phyloP scores from a whole-genome alignment of 73 alveolate genomes.

The Paramecium biaurelia region DNA sequence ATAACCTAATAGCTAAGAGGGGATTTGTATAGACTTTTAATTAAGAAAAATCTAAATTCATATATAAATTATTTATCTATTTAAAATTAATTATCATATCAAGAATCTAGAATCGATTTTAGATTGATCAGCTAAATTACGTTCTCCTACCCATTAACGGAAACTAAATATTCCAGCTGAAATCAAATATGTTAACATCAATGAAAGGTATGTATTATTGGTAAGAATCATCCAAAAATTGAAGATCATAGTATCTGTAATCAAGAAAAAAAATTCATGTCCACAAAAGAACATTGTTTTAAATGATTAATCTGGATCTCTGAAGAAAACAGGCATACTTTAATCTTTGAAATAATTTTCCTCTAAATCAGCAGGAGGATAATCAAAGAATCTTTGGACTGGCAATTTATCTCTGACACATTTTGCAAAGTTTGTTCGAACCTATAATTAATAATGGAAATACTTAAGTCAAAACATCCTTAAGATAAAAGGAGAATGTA shows the following conservation, averaged over 20 bases:
- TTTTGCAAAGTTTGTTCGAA: constrained; percentile 61
- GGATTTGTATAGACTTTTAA: background rate
- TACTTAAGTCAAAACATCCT: constrained; percentile 62
- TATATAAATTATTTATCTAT: background rate
- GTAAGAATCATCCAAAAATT: constrained; percentile 66
- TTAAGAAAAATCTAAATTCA: background rate
- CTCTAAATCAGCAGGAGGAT: constrained; percentile 80
- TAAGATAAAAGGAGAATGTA: constrained; percentile 68
- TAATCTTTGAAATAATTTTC: constrained; percentile 56
- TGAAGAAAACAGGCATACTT: constrained; percentile 72
- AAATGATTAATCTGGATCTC: constrained; percentile 78
- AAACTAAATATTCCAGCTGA: constrained; percentile 9
- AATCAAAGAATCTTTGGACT: constrained; percentile 76
- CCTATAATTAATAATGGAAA: constrained; percentile 10
- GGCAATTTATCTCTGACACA: constrained; percentile 70
- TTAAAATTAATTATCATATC: constrained; percentile 11
- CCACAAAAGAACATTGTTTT: constrained; percentile 80
- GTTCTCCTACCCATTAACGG: constrained; percentile 41
- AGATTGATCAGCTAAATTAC: constrained; percentile 36
- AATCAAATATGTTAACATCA: constrained; percentile 72
- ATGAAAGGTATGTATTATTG: constrained; percentile 64
- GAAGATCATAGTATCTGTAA: constrained; percentile 69
- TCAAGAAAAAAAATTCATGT: constrained; percentile 75
- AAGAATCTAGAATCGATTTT: constrained; percentile 25
- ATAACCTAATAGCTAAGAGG: background rate